Percentiles rank a stretch among this genome's conserved stretches.
Conservation (phyloP, 345 rosid genomes). For the Limnanthes douglasii region DNA sequence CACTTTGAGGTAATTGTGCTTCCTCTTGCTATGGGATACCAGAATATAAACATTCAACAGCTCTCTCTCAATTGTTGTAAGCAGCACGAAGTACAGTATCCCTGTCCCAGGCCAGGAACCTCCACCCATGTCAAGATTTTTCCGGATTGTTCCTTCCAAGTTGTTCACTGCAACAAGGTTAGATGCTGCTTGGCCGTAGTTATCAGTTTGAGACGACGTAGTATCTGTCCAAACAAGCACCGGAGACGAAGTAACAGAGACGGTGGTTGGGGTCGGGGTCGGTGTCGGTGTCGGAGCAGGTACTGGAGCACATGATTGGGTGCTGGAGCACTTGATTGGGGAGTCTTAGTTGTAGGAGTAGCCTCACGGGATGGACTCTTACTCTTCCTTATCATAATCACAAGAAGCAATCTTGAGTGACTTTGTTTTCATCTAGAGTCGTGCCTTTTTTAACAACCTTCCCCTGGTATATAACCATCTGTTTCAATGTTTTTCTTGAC, state of each 20-base stretch:
- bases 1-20: too few species aligned
- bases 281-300: too few species aligned
- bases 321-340: too few species aligned
- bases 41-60: constrained; percentile 65
- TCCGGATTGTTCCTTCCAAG: constrained; percentile 48
- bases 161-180: constrained; percentile 57
- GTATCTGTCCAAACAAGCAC: constrained; percentile 16
- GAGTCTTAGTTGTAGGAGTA: too few species aligned
- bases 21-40: too few species aligned
- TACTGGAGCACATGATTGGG: too few species aligned
- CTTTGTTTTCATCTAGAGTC: constrained; percentile 39
- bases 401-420: constrained; percentile 46
- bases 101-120: constrained; percentile 47
- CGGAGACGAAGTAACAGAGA: constrained; percentile 14
- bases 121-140: constrained; percentile 71
- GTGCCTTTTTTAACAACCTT: constrained; percentile 45
- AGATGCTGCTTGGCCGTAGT: constrained; percentile 56
- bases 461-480: constrained; percentile 53
- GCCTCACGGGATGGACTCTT: too few species aligned
- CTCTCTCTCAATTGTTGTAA: constrained; percentile 62
- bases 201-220: constrained; percentile 24
- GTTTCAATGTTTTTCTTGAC: too few species aligned
- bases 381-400: too few species aligned
- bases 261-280: too few species aligned
- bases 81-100: constrained; percentile 64